These are phyloP conservation scores for Tieghemostelium lacteum DNA, from an alignment of 78 protist genomes.

Conservation along the genomic window DNA sequence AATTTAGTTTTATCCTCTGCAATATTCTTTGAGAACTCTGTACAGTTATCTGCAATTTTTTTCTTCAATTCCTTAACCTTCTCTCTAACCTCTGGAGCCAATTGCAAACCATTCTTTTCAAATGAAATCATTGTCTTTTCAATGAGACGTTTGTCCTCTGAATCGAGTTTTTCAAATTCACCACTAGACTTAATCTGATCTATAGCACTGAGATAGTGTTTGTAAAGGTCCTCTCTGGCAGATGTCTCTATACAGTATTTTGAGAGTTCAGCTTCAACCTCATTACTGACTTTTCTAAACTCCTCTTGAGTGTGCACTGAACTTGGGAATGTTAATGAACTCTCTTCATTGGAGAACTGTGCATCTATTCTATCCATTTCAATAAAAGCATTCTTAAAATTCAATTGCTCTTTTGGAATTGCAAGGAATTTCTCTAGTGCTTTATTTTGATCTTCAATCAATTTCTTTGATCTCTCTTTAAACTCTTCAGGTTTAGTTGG, in stretches of 20 bases:
- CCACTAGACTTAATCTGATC: background rate
- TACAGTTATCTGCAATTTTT: slow-evolving; percentile 50
- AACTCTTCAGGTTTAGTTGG: slow-evolving; percentile 30
- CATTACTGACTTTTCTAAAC: slow-evolving; percentile 62
- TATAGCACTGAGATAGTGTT: background rate
- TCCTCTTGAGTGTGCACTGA: slow-evolving; percentile 22
- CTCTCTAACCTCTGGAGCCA: slow-evolving; percentile 58
- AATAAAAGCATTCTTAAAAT: slow-evolving; percentile 38
- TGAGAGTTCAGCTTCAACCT: slow-evolving; percentile 14
- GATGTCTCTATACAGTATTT: slow-evolving; percentile 19
- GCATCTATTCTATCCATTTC: slow-evolving; percentile 20
- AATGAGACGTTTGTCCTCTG: slow-evolving; percentile 45
- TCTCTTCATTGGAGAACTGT: background rate
- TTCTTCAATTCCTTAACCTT: slow-evolving; percentile 60
- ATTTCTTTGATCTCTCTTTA: background rate
- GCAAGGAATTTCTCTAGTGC: slow-evolving; percentile 35
- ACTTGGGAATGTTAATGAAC: slow-evolving; percentile 19
- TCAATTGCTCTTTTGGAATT: slow-evolving; percentile 36
- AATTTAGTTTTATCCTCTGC: slow-evolving; percentile 83
- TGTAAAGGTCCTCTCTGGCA: slow-evolving; percentile 68
- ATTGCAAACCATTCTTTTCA: slow-evolving; percentile 83
- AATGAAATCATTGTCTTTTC: slow-evolving; percentile 61
- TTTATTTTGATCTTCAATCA: slow-evolving; percentile 6
- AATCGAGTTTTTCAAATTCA: background rate
- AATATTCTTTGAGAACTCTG: slow-evolving; percentile 60